Base-by-base conservation (phyloP, 805 yeast species). In the Nakazawaea holstii region DNA sequence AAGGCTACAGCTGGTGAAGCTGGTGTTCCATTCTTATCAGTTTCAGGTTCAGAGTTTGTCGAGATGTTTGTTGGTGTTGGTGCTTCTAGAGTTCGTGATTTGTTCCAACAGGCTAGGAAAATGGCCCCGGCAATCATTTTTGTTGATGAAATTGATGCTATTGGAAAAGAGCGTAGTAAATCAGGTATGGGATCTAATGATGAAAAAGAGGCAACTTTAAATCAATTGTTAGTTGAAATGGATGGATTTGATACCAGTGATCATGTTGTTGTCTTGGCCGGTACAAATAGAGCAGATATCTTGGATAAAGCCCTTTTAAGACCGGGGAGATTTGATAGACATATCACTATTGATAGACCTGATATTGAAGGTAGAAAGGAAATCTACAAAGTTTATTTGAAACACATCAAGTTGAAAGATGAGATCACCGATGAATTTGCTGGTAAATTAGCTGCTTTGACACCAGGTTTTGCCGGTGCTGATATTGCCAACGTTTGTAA, bases 41-140 rank as follows among this genome's bases (percentile, higher is more conserved):
- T 90, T 6, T 85, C 95, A 1, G 97, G 96, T 57, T 88, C 96
- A 11, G 97, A 90, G 63, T 90, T 90, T 56, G 95, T 89, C n/a
- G 96, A 90, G 65, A 90, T 90, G 96, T 90, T 87, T 72, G 95
- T 87, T 17, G 97, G 97, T 68, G 96, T 90, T 26, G 97, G 97
- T 69, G 96, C 97, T 4, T 83, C 92, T 3, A 77, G 97, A 65
- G 97, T 90, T 37, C 86, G 97, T 64, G 97, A 91, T 61, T 73
- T 90, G 59, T 90, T 90, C 70, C 84, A 85, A 61, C 86, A 87
- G 40, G 97, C 97, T 14, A 77, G 96, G 59, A 86, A 85, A 53
- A 84, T 80, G 72, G 94, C 96, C 0, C 97, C 97, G 6, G 76
- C 95, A 2, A 90, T 90, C 57, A 83, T 90, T 46, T 90, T 90